Percentiles rank a stretch among this genome's conserved stretches.
These are phyloP conservation scores for Cladosporium sp. DNA, from an alignment of 2,329 filamentous ascomycete genomes.

Conservation along the genomic window DNA sequence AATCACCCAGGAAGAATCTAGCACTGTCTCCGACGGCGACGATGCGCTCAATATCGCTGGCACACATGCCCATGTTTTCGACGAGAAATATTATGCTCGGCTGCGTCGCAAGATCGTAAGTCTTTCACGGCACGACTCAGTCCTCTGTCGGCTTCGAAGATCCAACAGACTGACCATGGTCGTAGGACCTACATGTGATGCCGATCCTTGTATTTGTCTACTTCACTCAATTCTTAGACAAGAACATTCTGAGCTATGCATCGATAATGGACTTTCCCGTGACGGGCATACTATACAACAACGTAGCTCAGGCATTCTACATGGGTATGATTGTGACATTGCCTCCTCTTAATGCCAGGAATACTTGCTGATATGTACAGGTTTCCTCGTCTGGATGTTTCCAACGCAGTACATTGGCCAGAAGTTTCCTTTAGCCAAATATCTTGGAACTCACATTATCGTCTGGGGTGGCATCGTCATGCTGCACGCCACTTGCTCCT, in stretches of 20 bases:
- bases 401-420: conserved; percentile 14
- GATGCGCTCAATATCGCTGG: conserved; percentile 12
- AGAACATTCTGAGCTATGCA: conserved; percentile 50
- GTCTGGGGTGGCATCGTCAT: conserved; percentile 31
- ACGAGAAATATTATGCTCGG: conserved; percentile 10
- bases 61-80: conserved; percentile 8
- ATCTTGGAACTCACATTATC: conserved; percentile 14
- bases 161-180: not conserved
- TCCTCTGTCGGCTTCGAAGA: too few species aligned
- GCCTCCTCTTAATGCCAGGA: too few species aligned
- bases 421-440: conserved; percentile 14
- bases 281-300: conserved; percentile 24
- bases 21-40: conserved; percentile 7
- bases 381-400: conserved; percentile 13
- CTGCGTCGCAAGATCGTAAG: conserved; percentile 8
- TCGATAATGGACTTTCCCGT: conserved; percentile 35
- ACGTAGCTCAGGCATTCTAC: conserved; percentile 15
- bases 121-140: not conserved
- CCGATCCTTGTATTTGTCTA: conserved; percentile 50
- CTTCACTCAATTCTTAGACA: conserved; percentile 43
- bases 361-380: not conserved
- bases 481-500: conserved; percentile 33
- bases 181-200: conserved; percentile 45
- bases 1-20: too few species aligned
- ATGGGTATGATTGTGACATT: not conserved